Conservation (phyloP, 2,329 filamentous ascomycete species). For the Paraphaeosphaeria sporulosa region DNA sequence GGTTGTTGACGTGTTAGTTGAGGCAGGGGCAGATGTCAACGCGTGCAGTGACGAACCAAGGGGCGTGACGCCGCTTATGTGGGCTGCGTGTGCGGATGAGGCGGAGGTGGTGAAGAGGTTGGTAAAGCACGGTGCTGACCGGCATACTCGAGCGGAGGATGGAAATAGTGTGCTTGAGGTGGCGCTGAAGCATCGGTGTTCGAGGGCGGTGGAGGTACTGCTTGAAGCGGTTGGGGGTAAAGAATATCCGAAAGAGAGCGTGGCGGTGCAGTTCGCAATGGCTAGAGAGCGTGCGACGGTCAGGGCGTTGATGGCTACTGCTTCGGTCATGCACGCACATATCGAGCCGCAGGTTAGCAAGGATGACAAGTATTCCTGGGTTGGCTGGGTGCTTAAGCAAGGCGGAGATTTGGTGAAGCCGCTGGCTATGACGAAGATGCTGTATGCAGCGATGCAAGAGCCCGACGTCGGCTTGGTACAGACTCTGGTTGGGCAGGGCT, state of each 20-base stretch:
- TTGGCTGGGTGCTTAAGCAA: slow-evolving; percentile 29
- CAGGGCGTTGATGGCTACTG: slow-evolving; percentile 20
- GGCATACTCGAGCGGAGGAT: slow-evolving; percentile 3
- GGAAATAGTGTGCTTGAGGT: slow-evolving; percentile 23
- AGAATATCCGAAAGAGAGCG: slow-evolving; percentile 25
- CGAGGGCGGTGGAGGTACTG: slow-evolving; percentile 20
- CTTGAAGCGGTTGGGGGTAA: slow-evolving; percentile 26
- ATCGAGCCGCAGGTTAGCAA: slow-evolving; percentile 7
- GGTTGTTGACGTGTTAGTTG: slow-evolving; percentile 26
- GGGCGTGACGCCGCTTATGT: slow-evolving; percentile 24
- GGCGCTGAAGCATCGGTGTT: slow-evolving; percentile 20
- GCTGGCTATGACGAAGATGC: slow-evolving; percentile 24
- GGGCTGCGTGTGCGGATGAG: slow-evolving; percentile 22
- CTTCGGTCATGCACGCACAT: slow-evolving; percentile 23
- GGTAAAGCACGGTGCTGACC: slow-evolving; percentile 22
- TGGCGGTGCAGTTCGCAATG: slow-evolving; percentile 31
- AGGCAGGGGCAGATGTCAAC: slow-evolving; percentile 27
- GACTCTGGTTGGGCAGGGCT: slow-evolving; percentile 21
- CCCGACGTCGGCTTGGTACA: slow-evolving; percentile 20
- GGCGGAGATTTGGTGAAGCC: slow-evolving; percentile 28
- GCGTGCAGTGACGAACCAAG: slow-evolving; percentile 15
- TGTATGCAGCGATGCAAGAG: slow-evolving; percentile 22
- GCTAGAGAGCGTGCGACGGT: slow-evolving; percentile 18
- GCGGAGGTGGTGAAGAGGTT: slow-evolving; percentile 22
- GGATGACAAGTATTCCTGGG: slow-evolving; percentile 29